Percentiles rank a stretch among this genome's conserved stretches.
phyloP scores from a whole-genome alignment of 2,329 filamentous ascomycete genomes.

The Botrytis porri region DNA sequence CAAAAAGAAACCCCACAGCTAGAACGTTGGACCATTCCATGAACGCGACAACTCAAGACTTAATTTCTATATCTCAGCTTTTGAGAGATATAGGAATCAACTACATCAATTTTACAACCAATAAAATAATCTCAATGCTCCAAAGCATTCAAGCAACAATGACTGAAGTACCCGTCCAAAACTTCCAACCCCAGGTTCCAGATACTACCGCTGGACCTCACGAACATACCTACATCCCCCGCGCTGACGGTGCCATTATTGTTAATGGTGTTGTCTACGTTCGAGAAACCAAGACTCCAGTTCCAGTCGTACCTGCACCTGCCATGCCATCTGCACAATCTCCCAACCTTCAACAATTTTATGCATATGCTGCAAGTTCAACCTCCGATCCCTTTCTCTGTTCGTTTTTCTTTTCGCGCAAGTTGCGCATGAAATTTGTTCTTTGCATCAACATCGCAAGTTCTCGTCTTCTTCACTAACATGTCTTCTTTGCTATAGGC shows the following conservation, averaged over 20 bases:
- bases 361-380: conserved; percentile 4
- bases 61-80: not conserved
- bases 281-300: conserved; percentile 9
- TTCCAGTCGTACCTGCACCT: conserved; percentile 8
- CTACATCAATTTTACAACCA: not conserved
- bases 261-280: conserved; percentile 28
- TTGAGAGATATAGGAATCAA: not conserved
- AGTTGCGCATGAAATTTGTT: not conserved
- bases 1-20: no score
- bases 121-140: not conserved
- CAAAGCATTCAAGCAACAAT: conserved; percentile 37
- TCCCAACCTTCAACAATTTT: not conserved
- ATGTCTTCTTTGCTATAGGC: not conserved
- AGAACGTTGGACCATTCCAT: not conserved
- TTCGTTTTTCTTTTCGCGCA: not conserved
- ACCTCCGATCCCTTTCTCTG: not conserved
- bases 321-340: conserved; percentile 2
- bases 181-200: conserved; percentile 58
- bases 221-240: conserved; percentile 54
- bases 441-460: not conserved
- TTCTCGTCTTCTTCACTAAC: not conserved
- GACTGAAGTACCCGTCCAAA: conserved; percentile 43
- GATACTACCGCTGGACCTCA: conserved; percentile 56
- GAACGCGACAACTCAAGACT: not conserved
- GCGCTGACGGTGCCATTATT: conserved; percentile 32